Conservation (phyloP, 2,329 filamentous ascomycete species). For the Septoria linicola region DNA sequence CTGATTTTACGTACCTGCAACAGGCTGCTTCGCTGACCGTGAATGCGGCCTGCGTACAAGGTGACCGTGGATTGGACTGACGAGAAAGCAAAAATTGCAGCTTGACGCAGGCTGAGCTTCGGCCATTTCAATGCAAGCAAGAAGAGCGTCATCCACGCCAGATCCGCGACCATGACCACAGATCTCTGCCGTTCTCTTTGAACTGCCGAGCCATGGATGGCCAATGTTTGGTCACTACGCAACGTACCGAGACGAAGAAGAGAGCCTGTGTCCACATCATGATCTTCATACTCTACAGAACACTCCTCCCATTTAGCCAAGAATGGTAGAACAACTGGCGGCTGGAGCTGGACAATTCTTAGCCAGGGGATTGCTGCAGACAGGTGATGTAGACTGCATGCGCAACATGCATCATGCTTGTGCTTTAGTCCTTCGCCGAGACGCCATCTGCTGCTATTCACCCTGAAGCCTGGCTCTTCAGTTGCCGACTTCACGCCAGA, state of each 20-base stretch:
- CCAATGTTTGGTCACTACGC: not conserved
- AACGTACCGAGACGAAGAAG: too few species aligned
- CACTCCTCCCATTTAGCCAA: too few species aligned
- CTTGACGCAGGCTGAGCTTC: not conserved
- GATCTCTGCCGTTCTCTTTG: not conserved
- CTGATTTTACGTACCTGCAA: not conserved
- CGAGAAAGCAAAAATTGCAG: not conserved
- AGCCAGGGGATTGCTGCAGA: not conserved
- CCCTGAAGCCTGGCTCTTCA: not conserved
- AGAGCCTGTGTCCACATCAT: too few species aligned
- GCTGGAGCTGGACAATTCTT: too few species aligned
- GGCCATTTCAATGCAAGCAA: not conserved
- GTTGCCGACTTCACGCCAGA: not conserved
- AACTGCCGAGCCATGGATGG: not conserved
- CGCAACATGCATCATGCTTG: constrained; percentile 12
- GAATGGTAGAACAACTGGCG: too few species aligned
- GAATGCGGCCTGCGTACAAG: constrained; percentile 1
- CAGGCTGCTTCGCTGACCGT: constrained; percentile 1
- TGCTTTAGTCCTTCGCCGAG: not conserved
- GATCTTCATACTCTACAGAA: too few species aligned
- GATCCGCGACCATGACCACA: not conserved
- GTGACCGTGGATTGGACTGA: too few species aligned
- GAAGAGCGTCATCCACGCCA: not conserved
- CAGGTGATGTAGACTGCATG: constrained; percentile 9
- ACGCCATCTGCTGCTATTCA: not conserved